These are phyloP conservation scores for Aspergillus fijiensis DNA, from an alignment of 2,329 filamentous ascomycete genomes.

Conservation along the genomic window DNA sequence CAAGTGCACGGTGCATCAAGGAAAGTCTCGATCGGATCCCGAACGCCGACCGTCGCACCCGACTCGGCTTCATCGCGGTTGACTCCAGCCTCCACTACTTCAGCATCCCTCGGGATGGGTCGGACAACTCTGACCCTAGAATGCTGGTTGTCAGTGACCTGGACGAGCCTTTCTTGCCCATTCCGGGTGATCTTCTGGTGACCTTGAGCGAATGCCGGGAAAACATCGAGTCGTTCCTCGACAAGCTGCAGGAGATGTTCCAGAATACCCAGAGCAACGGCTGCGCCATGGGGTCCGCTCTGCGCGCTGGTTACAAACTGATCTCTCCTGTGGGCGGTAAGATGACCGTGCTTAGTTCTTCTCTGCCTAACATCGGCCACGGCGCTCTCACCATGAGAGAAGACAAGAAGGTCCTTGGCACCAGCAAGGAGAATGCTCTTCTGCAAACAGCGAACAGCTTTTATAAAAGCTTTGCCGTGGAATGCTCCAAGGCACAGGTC, in stretches of 20 bases:
- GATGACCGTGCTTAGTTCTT: conserved; percentile 86
- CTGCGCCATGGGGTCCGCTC: conserved; percentile 92
- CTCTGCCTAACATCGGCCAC: conserved; percentile 82
- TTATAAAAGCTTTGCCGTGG: conserved; percentile 98
- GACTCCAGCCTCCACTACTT: conserved; percentile 97
- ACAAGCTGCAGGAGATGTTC: conserved; percentile 94
- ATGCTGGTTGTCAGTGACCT: conserved; percentile 95
- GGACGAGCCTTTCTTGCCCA: conserved; percentile 93
- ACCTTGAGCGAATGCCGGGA: conserved; percentile 83
- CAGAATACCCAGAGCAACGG: conserved; percentile 84
- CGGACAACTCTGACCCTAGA: conserved; percentile 78
- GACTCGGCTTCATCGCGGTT: conserved; percentile 91
- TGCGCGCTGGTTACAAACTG: conserved; percentile 91
- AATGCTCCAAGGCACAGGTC: conserved; percentile 98
- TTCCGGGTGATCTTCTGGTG: conserved; percentile 86
- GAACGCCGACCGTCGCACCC: conserved; percentile 91
- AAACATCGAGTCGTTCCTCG: conserved; percentile 87
- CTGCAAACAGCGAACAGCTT: conserved; percentile 93
- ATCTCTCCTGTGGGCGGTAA: conserved; percentile 94
- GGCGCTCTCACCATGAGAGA: conserved; percentile 91
- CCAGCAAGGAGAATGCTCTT: conserved; percentile 82
- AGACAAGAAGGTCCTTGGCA: conserved; percentile 93
- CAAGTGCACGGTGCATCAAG: conserved; percentile 86
- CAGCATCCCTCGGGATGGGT: conserved; percentile 82
- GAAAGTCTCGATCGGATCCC: conserved; percentile 96